Evolutionary conservation across 225 moss, liverwort and hornwort species (phyloP).

Genomic region (Climacium dendroides): DNA sequence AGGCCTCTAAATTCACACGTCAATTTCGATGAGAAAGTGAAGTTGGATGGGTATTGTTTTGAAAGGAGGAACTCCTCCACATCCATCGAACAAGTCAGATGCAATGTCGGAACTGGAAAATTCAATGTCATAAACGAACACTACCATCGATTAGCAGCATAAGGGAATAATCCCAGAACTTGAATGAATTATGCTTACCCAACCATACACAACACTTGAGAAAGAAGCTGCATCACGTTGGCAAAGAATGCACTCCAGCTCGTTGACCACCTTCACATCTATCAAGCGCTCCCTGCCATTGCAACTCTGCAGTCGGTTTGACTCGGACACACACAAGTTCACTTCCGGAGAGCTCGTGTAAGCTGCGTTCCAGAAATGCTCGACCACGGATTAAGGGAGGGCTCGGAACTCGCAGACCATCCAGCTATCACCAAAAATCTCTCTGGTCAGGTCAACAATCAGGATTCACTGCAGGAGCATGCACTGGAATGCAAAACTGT

Average conservation of each 20-base stretch:
- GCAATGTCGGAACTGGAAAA: not conserved
- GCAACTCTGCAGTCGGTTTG: not conserved
- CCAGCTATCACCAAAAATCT: not conserved
- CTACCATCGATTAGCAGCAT: too few relatives aligned
- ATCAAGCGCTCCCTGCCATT: not conserved
- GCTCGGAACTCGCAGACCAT: conserved; percentile 13
- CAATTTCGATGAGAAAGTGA: not conserved
- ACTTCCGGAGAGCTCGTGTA: conserved; percentile 8
- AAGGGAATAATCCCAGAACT: too few relatives aligned
- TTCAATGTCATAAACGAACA: not conserved
- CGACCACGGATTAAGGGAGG: not conserved
- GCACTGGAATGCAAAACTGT: not conserved
- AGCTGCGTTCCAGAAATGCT: not conserved
- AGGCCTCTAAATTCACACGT: not conserved
- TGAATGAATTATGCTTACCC: not conserved
- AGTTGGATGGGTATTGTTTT: too few relatives aligned
- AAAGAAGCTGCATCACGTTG: conserved; percentile 20
- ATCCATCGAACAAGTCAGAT: not conserved
- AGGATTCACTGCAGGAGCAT: too few relatives aligned
- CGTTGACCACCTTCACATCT: not conserved
- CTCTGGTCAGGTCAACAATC: not conserved
- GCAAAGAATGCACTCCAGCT: conserved; percentile 3
- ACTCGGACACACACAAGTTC: not conserved
- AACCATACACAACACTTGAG: conserved; percentile 12
- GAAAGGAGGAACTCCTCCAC: not conserved